A percentile compares a stretch with the other conserved stretches of the same genome.
Evolutionary conservation across 2,329 filamentous ascomycete species (phyloP).

Genomic region (Verticillium longisporum): DNA sequence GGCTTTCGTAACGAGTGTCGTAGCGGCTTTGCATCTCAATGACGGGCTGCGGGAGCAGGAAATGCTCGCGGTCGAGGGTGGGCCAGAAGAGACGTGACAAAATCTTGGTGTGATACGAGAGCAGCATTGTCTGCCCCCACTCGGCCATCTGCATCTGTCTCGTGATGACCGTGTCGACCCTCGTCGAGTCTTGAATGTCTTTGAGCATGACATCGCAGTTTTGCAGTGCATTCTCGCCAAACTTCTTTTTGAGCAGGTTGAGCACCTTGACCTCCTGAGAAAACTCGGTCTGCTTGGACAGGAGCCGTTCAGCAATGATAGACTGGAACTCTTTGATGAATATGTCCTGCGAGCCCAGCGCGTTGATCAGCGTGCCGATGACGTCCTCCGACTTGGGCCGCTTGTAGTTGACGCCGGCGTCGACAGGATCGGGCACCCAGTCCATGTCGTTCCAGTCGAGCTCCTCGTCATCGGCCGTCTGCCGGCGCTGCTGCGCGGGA

Average conservation of each 20-base stretch:
- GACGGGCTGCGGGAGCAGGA: constrained; percentile 55
- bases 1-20: constrained; percentile 65
- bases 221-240: constrained; percentile 80
- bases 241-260: constrained; percentile 78
- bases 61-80: constrained; percentile 62
- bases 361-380: constrained; percentile 80
- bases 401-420: constrained; percentile 88
- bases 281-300: constrained; percentile 61
- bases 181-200: constrained; percentile 78
- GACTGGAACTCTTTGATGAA: constrained; percentile 93
- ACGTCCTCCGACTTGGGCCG: constrained; percentile 85
- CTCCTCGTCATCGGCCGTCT: constrained; percentile 56
- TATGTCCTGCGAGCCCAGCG: constrained; percentile 81
- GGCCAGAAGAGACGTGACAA: constrained; percentile 94
- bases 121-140: constrained; percentile 9
- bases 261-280: constrained; percentile 77
- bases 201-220: constrained; percentile 96
- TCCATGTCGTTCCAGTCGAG: constrained; percentile 88
- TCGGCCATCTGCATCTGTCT: constrained; percentile 22
- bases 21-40: constrained; percentile 61
- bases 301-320: constrained; percentile 77
- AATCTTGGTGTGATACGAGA: constrained; percentile 70
- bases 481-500: constrained; percentile 45
- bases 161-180: constrained; percentile 63
- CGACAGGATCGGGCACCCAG: constrained; percentile 88